A percentile compares a stretch with the other conserved stretches of the same genome.
Conservation (phyloP, 352 stramenopile genomes). For the Achlya hypogyna region DNA sequence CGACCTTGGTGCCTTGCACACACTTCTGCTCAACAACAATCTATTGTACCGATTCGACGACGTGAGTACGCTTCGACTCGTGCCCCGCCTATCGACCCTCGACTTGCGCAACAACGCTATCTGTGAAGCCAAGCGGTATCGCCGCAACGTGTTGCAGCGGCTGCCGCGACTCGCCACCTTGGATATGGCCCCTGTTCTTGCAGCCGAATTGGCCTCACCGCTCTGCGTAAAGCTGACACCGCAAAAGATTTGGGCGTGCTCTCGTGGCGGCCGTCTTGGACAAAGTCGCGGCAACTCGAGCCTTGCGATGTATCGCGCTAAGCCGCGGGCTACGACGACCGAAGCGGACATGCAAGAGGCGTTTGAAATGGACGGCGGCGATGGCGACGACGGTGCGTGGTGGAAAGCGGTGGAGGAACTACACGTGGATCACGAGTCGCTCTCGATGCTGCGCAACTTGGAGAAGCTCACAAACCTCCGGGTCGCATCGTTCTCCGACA, state of each 20-base stretch:
- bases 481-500: constrained; percentile 54
- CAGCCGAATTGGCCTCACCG: constrained; percentile 34
- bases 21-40: constrained; percentile 57
- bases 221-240: constrained; percentile 42
- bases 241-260: constrained; percentile 34
- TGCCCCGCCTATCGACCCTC: constrained; percentile 28
- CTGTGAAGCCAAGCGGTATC: constrained; percentile 54
- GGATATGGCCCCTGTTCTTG: constrained; percentile 40
- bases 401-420: constrained; percentile 61
- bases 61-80: constrained; percentile 23
- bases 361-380: background rate
- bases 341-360: constrained; percentile 26
- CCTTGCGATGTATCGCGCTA: background rate
- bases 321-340: constrained; percentile 6
- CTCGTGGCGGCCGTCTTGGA: background rate
- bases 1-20: constrained; percentile 26
- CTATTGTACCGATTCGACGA: constrained; percentile 48
- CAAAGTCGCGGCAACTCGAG: background rate
- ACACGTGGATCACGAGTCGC: constrained; percentile 45
- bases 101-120: constrained; percentile 67
- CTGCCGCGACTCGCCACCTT: constrained; percentile 35
- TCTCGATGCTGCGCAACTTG: constrained; percentile 47
- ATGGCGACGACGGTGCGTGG: constrained; percentile 18
- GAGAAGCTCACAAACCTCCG: constrained; percentile 45
- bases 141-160: constrained; percentile 45